Base-by-base conservation (phyloP, 495 filamentous ascomycete species). In the Podospora bellae-mahoneyi region DNA sequence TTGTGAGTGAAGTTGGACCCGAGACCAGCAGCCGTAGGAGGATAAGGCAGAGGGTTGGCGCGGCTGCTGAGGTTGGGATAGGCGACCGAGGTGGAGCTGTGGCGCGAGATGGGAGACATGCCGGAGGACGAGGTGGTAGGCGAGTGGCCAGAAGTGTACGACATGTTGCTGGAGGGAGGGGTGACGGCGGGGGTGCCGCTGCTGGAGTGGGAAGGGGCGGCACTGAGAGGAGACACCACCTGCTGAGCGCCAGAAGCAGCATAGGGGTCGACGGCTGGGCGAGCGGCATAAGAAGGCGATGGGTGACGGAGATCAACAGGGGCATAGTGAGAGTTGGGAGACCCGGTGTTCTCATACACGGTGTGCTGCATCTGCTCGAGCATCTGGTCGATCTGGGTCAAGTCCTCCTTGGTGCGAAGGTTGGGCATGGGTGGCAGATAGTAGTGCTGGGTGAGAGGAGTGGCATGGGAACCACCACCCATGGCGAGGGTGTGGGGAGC, bases 281-380 rank as follows among this genome's bases (percentile, higher is more conserved):
- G 78, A 28, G 83, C 78, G 23, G 79, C 79, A 63, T 86, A 83
- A 9, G 87, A 88, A 0, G 93, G 92, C n/a, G 91, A 92, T 66
- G 92, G 84, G 26, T 88, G 81, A 64, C 92, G 90, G 75, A 89
- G 90, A 76, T 85, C 84, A 68, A 88, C 72, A 16, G 78, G 73
- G 16, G 74, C 67, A 32, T 81, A 81, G 30, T 79, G 77, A 1
- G 80, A 73, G 62, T 62, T 78, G 20, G 78, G 72, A 74, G 79
- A 76, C 73, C 91, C 90, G 26, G 93, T 88, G 73, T 87, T 94
- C 78, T 97, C 94, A 76, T 97, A 98, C 30, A 97, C 90, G 7
- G 94, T 97, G 69, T 88, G 85, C 73, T 97, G 93, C 84, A 98
- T 93, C 78, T 97, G 92, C 78, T 97, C 92, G 53, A 99, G 84